Conservation (phyloP, 176 grass and related monocot species). For the Carex parvula region DNA sequence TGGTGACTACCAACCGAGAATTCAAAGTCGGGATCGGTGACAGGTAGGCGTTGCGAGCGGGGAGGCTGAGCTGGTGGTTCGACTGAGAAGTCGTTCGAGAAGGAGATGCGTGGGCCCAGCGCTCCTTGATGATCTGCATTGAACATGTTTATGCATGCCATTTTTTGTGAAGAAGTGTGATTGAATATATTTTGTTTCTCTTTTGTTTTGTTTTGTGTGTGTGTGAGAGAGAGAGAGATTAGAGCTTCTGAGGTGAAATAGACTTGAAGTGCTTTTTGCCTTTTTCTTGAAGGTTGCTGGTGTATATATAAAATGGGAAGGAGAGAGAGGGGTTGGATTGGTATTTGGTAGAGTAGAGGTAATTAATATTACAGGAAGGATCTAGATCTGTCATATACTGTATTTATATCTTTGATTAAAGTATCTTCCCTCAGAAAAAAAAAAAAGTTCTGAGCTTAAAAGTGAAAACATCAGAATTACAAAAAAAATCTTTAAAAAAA, state of each 20-base stretch:
- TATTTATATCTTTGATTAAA: conserved; percentile 14
- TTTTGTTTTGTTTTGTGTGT: not conserved
- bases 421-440: not conserved
- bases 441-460: too few relatives aligned
- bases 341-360: conserved; percentile 21
- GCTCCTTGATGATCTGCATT: conserved; percentile 46
- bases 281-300: conserved; percentile 26
- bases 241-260: conserved; percentile 26
- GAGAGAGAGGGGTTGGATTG: conserved; percentile 15
- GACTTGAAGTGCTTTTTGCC: conserved; percentile 30
- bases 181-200: conserved; percentile 26
- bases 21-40: conserved; percentile 82
- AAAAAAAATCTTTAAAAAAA: not conserved
- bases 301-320: conserved; percentile 33
- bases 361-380: conserved; percentile 18
- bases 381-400: conserved; percentile 24
- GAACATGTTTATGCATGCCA: conserved; percentile 98
- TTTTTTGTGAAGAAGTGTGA: not conserved
- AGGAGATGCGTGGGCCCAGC: conserved; percentile 83
- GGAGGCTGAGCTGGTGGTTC: conserved; percentile 49
- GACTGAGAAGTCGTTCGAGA: conserved; percentile 92
- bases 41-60: conserved; percentile 41
- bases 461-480: not conserved
- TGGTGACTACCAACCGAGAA: conserved; percentile 78
- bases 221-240: not conserved